Percentiles rank a stretch among this genome's conserved stretches.
Conservation (phyloP, 257 asterid species). For the Primulina huaijiensis region DNA sequence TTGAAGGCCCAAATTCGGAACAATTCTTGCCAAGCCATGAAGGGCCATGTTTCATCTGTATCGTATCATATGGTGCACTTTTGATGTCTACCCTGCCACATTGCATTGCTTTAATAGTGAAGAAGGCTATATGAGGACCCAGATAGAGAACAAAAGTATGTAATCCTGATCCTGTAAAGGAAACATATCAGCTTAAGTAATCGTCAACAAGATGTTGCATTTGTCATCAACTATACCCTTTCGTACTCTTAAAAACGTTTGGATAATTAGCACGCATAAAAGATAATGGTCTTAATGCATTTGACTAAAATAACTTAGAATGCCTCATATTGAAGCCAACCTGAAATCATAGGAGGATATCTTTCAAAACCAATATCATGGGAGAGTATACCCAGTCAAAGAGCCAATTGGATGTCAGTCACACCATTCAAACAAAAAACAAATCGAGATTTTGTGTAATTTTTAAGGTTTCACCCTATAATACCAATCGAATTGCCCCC, state of each 20-base stretch:
- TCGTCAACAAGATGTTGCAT: slow-evolving; percentile 1
- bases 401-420: no score
- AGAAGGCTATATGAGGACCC: slow-evolving; percentile 89
- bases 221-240: slow-evolving; percentile 1
- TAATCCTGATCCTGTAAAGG: slow-evolving; percentile 72
- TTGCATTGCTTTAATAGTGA: slow-evolving; percentile 78
- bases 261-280: no score
- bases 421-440: no score
- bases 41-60: slow-evolving; percentile 67
- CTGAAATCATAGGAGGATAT: no score
- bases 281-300: no score
- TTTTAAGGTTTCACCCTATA: no score
- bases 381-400: no score
- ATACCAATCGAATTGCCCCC: no score
- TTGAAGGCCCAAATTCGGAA: slow-evolving; percentile 68
- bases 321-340: no score
- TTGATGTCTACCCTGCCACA: slow-evolving; percentile 91
- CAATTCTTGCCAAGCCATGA: slow-evolving; percentile 90
- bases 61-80: slow-evolving; percentile 82
- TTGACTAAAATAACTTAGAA: no score
- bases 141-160: slow-evolving; percentile 92
- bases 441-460: no score
- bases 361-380: no score
- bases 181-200: slow-evolving; percentile 9
- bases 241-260: background rate